Conservation (phyloP, 1,284 basidiomycete species). For the Microbotryum saponariae region DNA sequence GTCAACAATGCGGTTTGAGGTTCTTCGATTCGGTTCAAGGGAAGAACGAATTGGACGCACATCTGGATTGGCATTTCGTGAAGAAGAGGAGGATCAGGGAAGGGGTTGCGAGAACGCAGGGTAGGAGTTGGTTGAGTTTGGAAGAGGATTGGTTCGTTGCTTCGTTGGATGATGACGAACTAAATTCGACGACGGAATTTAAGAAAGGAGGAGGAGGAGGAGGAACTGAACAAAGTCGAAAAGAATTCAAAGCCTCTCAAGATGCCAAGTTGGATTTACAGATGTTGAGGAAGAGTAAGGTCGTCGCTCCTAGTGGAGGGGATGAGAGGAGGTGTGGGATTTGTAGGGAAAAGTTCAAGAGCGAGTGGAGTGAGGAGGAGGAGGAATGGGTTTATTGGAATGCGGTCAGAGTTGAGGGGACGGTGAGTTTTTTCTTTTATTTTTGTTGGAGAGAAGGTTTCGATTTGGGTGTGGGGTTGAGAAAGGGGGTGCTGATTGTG, state of each 20-base stretch:
- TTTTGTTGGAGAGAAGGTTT: too few relatives aligned
- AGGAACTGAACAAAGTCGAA: not conserved
- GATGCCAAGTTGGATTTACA: conserved; percentile 58
- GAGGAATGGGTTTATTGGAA: conserved; percentile 99
- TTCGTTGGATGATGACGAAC: not conserved
- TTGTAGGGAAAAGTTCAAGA: conserved; percentile 88
- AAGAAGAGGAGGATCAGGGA: conserved; percentile 85
- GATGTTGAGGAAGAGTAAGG: conserved; percentile 65
- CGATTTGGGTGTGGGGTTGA: not conserved
- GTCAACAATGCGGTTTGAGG: conserved; percentile 87
- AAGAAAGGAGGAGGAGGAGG: conserved; percentile 5
- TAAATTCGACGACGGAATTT: not conserved
- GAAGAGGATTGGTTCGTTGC: conserved; percentile 52
- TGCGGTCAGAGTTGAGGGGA: conserved; percentile 49
- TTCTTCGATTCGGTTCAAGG: conserved; percentile 63
- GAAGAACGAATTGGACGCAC: conserved; percentile 72
- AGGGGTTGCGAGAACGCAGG: conserved; percentile 74
- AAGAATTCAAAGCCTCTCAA: conserved; percentile 49
- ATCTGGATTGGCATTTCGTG: conserved; percentile 95
- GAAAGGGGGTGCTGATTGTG: not conserved
- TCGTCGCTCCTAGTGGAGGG: conserved; percentile 66
- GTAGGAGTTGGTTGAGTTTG: conserved; percentile 80
- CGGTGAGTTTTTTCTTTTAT: conserved; percentile 3
- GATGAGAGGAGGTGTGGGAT: conserved; percentile 79
- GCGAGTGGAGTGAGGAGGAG: conserved; percentile 89